phyloP scores from a whole-genome alignment of 306 rosid species.

The Sphenostylis stenocarpa region DNA sequence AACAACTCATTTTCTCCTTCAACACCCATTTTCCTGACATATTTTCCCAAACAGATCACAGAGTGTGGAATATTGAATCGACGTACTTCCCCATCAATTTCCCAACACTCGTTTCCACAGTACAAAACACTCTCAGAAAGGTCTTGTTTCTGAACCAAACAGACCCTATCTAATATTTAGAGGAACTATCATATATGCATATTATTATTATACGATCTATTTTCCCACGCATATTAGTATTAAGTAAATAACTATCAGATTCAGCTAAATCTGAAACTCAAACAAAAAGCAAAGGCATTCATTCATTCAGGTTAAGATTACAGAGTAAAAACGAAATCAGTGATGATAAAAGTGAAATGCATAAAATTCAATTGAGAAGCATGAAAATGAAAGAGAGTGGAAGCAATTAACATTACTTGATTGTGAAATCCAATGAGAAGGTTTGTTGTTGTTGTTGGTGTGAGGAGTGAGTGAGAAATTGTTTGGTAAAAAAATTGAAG shows the following conservation, averaged over 20 bases:
- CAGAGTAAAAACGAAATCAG: background rate
- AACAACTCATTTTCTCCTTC: background rate
- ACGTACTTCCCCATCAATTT: background rate
- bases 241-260: background rate
- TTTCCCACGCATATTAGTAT: background rate
- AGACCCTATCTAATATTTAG: background rate
- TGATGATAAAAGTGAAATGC: background rate
- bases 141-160: conserved; percentile 1
- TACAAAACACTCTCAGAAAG: background rate
- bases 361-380: background rate
- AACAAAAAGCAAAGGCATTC: background rate
- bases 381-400: background rate
- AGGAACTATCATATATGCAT: background rate
- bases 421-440: background rate
- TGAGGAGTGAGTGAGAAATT: background rate
- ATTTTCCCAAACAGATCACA: background rate
- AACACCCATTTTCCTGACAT: background rate
- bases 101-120: background rate
- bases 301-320: background rate
- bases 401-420: background rate
- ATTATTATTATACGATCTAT: background rate
- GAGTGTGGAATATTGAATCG: background rate
- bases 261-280: background rate
- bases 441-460: background rate
- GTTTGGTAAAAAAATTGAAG: background rate